These are phyloP conservation scores for Vaccinium myrtillus DNA, from an alignment of 148 eudicot genomes.

Conservation along the genomic window DNA sequence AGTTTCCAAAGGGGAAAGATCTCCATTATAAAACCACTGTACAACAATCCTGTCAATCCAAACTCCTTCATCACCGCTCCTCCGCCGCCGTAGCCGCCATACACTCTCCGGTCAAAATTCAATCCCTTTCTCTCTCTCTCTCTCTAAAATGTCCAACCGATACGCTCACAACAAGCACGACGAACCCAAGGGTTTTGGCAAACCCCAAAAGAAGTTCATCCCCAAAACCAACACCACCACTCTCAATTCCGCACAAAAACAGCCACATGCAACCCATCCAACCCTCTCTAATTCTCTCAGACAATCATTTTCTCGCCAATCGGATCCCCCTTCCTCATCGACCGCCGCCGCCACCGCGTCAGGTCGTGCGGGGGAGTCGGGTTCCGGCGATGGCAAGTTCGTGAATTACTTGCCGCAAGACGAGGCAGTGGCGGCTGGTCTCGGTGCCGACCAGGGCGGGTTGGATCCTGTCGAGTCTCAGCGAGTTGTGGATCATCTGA, in stretches of 20 bases:
- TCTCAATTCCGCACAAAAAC: constrained; percentile 19
- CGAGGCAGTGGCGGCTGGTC: constrained; percentile 89
- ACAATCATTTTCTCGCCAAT: constrained; percentile 23
- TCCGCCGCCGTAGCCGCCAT: background rate
- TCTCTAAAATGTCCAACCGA: constrained; percentile 7
- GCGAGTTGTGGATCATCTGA: constrained; percentile 77
- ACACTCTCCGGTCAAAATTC: background rate
- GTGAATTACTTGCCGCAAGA: constrained; percentile 88
- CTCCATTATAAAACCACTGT: too few species aligned
- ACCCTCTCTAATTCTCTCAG: constrained; percentile 53
- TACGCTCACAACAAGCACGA: constrained; percentile 16
- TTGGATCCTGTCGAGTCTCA: constrained; percentile 83
- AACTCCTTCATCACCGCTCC: too few species aligned
- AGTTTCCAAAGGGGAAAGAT: too few species aligned
- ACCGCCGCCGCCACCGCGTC: background rate
- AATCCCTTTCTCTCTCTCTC: constrained; percentile 5
- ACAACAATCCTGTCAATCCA: too few species aligned
- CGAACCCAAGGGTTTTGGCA: constrained; percentile 24
- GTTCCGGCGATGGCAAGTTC: constrained; percentile 49
- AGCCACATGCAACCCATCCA: constrained; percentile 18
- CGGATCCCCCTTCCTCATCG: constrained; percentile 7
- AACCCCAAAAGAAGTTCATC: constrained; percentile 41
- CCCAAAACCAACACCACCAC: constrained; percentile 25
- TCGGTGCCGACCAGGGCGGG: constrained; percentile 73
- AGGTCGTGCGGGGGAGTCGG: constrained; percentile 31